A percentile compares a stretch with the other conserved stretches of the same genome.
Conservation (phyloP, 2,329 filamentous ascomycete species). For the Cucurbitaria berberidis region DNA sequence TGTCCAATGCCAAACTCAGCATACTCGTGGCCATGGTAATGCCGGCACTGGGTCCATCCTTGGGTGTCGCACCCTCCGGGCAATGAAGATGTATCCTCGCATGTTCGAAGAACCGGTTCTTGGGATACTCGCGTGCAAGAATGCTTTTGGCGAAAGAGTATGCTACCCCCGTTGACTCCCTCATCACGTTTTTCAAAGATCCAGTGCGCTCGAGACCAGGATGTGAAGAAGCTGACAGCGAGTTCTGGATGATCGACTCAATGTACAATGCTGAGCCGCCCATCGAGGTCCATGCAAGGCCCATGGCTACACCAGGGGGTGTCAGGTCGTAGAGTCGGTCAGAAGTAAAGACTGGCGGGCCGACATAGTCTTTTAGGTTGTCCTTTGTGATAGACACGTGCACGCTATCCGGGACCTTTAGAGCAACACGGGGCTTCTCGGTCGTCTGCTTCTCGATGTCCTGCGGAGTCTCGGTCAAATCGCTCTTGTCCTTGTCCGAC, state of each 20-base stretch:
- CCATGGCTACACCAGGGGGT: constrained; percentile 95
- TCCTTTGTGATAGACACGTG: constrained; percentile 86
- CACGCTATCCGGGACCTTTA: constrained; percentile 85
- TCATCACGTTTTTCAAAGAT: constrained; percentile 96
- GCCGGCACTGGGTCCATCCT: constrained; percentile 80
- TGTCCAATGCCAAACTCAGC: constrained; percentile 81
- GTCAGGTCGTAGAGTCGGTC: constrained; percentile 94
- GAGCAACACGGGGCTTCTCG: constrained; percentile 72
- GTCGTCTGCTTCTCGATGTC: constrained; percentile 65
- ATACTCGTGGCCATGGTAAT: constrained; percentile 98
- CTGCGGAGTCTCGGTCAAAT: constrained; percentile 67
- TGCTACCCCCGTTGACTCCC: constrained; percentile 92
- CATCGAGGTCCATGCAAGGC: constrained; percentile 96
- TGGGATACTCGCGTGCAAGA: constrained; percentile 82
- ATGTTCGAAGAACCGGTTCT: constrained; percentile 95
- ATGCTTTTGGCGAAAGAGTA: constrained; percentile 95
- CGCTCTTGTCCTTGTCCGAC: constrained; percentile 68
- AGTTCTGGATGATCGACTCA: constrained; percentile 90
- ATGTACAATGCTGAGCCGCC: constrained; percentile 96
- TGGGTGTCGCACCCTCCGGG: constrained; percentile 92
- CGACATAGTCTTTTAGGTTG: constrained; percentile 95
- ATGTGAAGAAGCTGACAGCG: constrained; percentile 73
- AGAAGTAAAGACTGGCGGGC: constrained; percentile 92
- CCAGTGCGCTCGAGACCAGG: constrained; percentile 89
- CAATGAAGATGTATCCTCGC: constrained; percentile 95